These are phyloP conservation scores for Persicaria maculosa DNA, from an alignment of 148 eudicot genomes.

Conservation along the genomic window DNA sequence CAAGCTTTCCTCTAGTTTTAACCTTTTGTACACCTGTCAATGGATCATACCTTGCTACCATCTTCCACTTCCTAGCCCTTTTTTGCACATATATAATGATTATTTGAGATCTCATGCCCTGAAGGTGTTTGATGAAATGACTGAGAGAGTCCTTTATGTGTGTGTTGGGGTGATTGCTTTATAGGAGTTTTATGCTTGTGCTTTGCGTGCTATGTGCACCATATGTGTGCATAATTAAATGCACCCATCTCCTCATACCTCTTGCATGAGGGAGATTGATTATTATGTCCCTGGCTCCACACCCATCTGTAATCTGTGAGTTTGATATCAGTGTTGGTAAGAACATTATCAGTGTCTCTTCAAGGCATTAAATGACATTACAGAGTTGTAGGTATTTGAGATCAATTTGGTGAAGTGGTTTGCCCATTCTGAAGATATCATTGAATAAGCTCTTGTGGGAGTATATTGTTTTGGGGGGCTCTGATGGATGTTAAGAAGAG, in stretches of 20 bases:
- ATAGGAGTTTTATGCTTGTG: not conserved
- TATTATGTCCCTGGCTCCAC: slow-evolving; percentile 24
- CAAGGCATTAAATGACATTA: not conserved
- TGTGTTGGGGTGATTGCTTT: not conserved
- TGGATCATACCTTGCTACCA: not conserved
- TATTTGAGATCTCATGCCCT: not conserved
- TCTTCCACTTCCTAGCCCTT: slow-evolving; percentile 2
- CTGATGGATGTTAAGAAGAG: slow-evolving; percentile 19
- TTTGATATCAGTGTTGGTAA: not conserved
- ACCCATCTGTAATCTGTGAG: slow-evolving; percentile 20
- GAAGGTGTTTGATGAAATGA: slow-evolving; percentile 4
- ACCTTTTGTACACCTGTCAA: slow-evolving; percentile 10
- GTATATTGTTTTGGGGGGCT: slow-evolving; percentile 11
- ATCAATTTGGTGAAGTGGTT: slow-evolving; percentile 10
- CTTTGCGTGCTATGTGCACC: slow-evolving; percentile 6
- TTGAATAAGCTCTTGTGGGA: slow-evolving; percentile 7
- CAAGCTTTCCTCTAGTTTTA: slow-evolving; percentile 13
- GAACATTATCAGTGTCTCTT: not conserved
- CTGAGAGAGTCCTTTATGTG: not conserved
- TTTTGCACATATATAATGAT: too few species aligned
- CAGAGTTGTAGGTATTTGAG: slow-evolving; percentile 9
- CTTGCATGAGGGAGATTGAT: slow-evolving; percentile 24
- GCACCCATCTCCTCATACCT: slow-evolving; percentile 26
- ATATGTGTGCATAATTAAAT: slow-evolving; percentile 19
- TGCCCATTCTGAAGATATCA: not conserved